A percentile compares a stretch with the other conserved stretches of the same genome.
These are phyloP conservation scores for Amauroascus verrucosus DNA, from an alignment of 2,329 filamentous ascomycete species.

Conservation along the genomic window DNA sequence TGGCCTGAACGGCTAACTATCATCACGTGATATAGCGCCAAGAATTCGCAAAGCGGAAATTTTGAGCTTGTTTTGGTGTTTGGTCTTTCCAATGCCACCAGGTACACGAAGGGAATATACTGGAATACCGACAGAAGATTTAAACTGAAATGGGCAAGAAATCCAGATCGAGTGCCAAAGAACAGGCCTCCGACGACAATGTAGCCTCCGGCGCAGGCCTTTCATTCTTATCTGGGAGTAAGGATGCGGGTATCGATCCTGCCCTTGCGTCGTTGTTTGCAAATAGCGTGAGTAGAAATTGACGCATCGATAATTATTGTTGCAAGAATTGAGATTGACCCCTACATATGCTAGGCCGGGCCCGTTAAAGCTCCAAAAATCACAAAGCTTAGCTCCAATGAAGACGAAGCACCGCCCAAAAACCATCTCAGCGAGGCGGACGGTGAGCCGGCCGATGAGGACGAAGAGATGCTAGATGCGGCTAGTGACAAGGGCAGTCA, in stretches of 20 bases:
- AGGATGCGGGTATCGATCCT: constrained; percentile 55
- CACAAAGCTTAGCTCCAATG: neutral
- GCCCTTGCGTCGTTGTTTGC: constrained; percentile 60
- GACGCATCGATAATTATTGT: neutral
- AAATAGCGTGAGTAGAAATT: constrained; percentile 51
- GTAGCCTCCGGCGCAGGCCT: constrained; percentile 16
- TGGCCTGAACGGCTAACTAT: neutral
- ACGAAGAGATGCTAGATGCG: constrained; percentile 22
- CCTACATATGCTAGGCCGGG: constrained; percentile 24
- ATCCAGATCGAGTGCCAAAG: constrained; percentile 14
- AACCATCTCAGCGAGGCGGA: constrained; percentile 20
- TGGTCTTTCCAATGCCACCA: neutral
- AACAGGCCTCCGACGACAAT: constrained; percentile 5
- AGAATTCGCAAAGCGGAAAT: constrained; percentile 2
- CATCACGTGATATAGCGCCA: constrained; percentile 1
- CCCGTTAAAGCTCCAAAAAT: constrained; percentile 31
- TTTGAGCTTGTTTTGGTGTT: neutral
- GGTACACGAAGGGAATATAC: neutral
- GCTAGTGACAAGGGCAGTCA: too few species aligned
- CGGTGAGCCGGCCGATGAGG: constrained; percentile 24
- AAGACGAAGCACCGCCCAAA: neutral
- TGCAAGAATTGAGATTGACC: neutral
- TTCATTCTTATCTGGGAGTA: constrained; percentile 41
- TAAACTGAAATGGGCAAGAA: constrained; percentile 11
- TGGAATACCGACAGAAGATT: neutral